Evolutionary conservation across 257 asterid species (phyloP).

Genomic region (Cinchona pubescens): DNA sequence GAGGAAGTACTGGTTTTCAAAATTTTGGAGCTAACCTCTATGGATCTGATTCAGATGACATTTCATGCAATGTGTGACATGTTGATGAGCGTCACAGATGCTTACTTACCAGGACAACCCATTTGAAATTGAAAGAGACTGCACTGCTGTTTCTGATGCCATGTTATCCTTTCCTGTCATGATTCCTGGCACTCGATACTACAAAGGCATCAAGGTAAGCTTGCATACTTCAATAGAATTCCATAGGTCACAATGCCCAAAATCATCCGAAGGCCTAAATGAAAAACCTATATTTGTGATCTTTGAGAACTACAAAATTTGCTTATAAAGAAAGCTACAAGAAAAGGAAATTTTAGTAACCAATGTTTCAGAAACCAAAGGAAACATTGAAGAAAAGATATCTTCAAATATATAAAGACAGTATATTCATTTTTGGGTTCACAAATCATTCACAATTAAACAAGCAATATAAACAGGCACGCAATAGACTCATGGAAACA

Average conservation of each 20-base stretch:
- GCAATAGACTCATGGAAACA: constrained; percentile 41
- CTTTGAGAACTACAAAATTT: background rate
- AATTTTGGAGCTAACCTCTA: constrained; percentile 6
- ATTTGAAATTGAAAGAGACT: constrained; percentile 45
- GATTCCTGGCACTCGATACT: constrained; percentile 61
- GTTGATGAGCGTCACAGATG: constrained; percentile 47
- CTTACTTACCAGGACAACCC: constrained; percentile 25
- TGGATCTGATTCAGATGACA: constrained; percentile 37
- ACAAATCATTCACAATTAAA: background rate
- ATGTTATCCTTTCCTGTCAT: constrained; percentile 50
- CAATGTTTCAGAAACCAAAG: background rate
- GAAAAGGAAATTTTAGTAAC: background rate
- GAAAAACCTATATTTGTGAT: background rate
- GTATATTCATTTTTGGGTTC: background rate
- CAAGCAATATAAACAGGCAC: constrained; percentile 36
- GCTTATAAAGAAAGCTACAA: background rate
- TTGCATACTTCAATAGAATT: background rate
- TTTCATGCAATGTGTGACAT: constrained; percentile 55
- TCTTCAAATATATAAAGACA: background rate
- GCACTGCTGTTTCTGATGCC: constrained; percentile 43
- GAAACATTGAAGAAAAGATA: background rate
- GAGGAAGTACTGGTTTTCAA: background rate
- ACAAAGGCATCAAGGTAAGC: constrained; percentile 50
- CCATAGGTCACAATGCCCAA: background rate
- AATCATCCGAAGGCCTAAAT: background rate